phyloP scores from a whole-genome alignment of 176 grass and related monocot species.

The Coix lacrymajobi region DNA sequence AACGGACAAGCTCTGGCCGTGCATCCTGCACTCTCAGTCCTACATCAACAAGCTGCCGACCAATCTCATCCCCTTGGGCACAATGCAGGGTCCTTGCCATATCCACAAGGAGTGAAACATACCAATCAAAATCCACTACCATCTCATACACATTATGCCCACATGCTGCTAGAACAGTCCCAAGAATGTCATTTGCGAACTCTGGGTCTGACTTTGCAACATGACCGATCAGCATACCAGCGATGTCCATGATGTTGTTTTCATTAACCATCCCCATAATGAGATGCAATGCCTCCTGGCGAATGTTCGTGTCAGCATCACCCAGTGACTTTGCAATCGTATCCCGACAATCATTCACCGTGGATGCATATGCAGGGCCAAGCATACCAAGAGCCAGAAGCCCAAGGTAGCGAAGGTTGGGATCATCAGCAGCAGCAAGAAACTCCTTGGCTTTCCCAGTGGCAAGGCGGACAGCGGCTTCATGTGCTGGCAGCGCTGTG shows the following conservation, averaged over 20 bases:
- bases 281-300: conserved; percentile 50
- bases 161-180: conserved; percentile 56
- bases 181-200: conserved; percentile 75
- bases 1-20: conserved; percentile 60
- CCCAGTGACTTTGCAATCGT: conserved; percentile 45
- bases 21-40: conserved; percentile 81
- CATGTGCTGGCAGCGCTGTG: conserved; percentile 45
- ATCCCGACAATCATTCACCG: conserved; percentile 49
- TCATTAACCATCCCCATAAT: conserved; percentile 57
- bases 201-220: conserved; percentile 66
- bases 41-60: conserved; percentile 77
- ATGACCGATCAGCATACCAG: conserved; percentile 54
- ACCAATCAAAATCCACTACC: conserved; percentile 89
- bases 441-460: conserved; percentile 78
- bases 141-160: conserved; percentile 71
- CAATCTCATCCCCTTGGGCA: conserved; percentile 70
- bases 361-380: conserved; percentile 38
- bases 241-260: conserved; percentile 50
- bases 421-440: conserved; percentile 57
- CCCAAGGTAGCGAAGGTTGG: conserved; percentile 88
- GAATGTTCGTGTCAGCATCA: conserved; percentile 69
- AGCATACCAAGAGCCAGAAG: conserved; percentile 70
- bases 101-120: conserved; percentile 58
- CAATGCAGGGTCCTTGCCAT: conserved; percentile 77
- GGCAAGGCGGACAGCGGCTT: conserved; percentile 50